A percentile compares a stretch with the other conserved stretches of the same genome.
These are phyloP conservation scores for Aspergillus glaucus DNA, from an alignment of 2,329 filamentous ascomycete species.

Conservation along the genomic window DNA sequence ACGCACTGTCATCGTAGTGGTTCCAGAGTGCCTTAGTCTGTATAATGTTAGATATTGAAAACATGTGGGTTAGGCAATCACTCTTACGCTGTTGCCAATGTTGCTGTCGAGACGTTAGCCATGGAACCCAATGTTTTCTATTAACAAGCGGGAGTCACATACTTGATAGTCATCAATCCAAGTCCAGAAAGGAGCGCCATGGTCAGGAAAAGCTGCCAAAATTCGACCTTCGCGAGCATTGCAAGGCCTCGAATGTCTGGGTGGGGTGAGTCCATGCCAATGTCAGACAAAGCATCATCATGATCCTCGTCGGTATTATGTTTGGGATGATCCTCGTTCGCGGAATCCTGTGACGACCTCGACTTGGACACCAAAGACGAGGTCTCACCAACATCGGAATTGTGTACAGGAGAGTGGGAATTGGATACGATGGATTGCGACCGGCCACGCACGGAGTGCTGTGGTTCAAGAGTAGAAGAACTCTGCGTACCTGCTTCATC, in stretches of 20 bases:
- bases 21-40: constrained; percentile 75
- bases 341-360: constrained; percentile 46
- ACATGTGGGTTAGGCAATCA: neutral
- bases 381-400: constrained; percentile 59
- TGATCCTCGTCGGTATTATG: constrained; percentile 15
- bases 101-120: constrained; percentile 57
- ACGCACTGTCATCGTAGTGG: constrained; percentile 68
- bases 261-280: constrained; percentile 65
- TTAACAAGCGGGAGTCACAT: constrained; percentile 30
- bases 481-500: constrained; percentile 35
- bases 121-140: neutral
- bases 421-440: constrained; percentile 25
- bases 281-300: constrained; percentile 52
- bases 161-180: constrained; percentile 99
- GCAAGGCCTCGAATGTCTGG: constrained; percentile 84
- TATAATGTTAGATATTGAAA: constrained; percentile 3
- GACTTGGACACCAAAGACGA: constrained; percentile 72
- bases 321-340: constrained; percentile 13
- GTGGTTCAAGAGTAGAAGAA: constrained; percentile 24
- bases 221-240: constrained; percentile 66
- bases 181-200: constrained; percentile 90
- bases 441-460: constrained; percentile 20
- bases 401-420: constrained; percentile 16
- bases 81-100: constrained; percentile 73
- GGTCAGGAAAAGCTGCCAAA: constrained; percentile 84